Conservation (phyloP, 352 stramenopile species). For the Phytophthora sp. region DNA sequence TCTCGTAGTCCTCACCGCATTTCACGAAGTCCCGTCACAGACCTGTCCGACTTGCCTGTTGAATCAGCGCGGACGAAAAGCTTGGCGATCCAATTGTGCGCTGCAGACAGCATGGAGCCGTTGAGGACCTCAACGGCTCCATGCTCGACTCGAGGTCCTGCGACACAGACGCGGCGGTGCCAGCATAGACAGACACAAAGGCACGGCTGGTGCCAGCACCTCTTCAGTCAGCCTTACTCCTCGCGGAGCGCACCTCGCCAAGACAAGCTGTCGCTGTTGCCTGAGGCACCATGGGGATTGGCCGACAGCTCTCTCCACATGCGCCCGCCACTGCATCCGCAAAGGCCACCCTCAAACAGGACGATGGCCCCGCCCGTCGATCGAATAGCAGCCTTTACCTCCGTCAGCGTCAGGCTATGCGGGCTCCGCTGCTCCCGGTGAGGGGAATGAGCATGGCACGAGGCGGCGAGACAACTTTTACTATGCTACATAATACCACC, state of each 20-base stretch:
- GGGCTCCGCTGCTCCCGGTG: slow-evolving; percentile 20
- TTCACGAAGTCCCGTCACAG: too few relatives aligned
- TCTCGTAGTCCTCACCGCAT: too few relatives aligned
- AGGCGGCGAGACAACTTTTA: slow-evolving; percentile 7
- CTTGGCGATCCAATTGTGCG: too few relatives aligned
- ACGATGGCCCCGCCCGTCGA: background rate
- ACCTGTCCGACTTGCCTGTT: too few relatives aligned
- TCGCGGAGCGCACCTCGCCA: background rate
- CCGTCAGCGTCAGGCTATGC: slow-evolving; percentile 9
- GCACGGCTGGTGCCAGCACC: slow-evolving; percentile 17
- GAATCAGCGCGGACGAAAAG: too few relatives aligned
- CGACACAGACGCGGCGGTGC: slow-evolving; percentile 28
- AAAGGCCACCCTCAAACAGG: slow-evolving; percentile 16
- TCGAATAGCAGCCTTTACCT: slow-evolving; percentile 1
- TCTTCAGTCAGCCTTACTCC: slow-evolving; percentile 16
- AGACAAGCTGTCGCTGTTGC: slow-evolving; percentile 4
- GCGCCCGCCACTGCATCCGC: background rate
- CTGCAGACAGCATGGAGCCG: slow-evolving; percentile 7
- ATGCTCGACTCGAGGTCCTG: slow-evolving; percentile 1
- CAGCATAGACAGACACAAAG: slow-evolving; percentile 28
- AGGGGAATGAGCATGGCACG: slow-evolving; percentile 19
- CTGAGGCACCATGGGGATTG: slow-evolving; percentile 5
- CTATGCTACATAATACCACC: background rate
- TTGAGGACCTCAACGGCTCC: too few relatives aligned
- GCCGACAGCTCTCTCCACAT: slow-evolving; percentile 19